Conservation (phyloP, 1,284 basidiomycete genomes). For the Ustilago tritici region DNA sequence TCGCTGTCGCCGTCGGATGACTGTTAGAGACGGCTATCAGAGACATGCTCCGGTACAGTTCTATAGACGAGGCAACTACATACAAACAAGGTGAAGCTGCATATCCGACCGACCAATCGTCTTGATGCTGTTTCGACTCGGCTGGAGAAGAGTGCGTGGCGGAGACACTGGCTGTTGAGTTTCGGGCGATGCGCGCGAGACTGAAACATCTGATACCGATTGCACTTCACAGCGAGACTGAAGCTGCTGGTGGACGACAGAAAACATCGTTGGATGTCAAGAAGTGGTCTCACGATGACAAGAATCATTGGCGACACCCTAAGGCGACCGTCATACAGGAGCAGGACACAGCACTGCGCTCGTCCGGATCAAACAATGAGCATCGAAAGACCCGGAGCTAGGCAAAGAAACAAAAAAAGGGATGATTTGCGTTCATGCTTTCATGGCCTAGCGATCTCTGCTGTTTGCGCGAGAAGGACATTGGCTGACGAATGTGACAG, state of each 20-base stretch:
- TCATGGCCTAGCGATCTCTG: background rate
- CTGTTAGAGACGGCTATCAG: background rate
- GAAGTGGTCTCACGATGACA: too few species aligned
- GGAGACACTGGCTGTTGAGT: background rate
- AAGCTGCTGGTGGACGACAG: too few species aligned
- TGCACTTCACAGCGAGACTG: too few species aligned
- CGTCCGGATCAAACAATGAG: background rate
- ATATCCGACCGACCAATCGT: slow-evolving; percentile 11
- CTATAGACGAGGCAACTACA: too few species aligned
- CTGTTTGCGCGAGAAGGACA: background rate
- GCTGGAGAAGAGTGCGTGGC: background rate
- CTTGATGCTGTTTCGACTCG: background rate
- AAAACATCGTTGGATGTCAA: too few species aligned
- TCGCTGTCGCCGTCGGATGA: too few species aligned
- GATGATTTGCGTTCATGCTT: slow-evolving; percentile 10
- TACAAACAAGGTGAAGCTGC: slow-evolving; percentile 17
- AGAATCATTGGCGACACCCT: background rate
- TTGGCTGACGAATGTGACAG: background rate
- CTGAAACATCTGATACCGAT: too few species aligned
- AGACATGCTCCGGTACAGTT: too few species aligned
- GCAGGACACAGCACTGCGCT: background rate
- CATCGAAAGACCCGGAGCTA: background rate
- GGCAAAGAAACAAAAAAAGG: background rate
- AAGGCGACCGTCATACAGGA: background rate
- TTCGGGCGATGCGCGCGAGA: background rate